Evolutionary conservation across 2,329 filamentous ascomycete species (phyloP), one percentile per base, ranked within the genome.

Genomic region (Calonectria henricotiae): DNA sequence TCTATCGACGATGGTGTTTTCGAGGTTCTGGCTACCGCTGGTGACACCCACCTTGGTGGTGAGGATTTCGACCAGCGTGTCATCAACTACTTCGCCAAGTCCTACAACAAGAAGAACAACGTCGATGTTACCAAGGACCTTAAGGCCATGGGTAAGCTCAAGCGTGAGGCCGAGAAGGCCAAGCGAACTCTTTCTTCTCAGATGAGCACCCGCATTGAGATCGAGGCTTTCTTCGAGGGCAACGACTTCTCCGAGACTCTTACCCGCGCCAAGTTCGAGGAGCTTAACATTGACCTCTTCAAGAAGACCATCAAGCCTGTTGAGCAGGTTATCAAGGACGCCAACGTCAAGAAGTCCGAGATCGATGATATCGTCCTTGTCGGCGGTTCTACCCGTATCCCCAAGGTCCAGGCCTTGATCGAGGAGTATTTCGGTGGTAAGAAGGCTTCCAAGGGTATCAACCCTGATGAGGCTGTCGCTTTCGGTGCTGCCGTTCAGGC

Each of bases 251-350:
- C 95, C 60, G 96, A 98, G 91, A 98, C 95, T 73, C 91, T 99
- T 64, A 98, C 96, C 84, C 94, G 96, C 79, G 96, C 96, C 89
- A 98, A 98, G 90, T 98, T 99, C 81, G 96, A 99, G 88, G 96
- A 98, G 87, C 91, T 98, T 80, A 98, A 98, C 93, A 95, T 95
- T 79, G 96, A 98, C 81, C 92, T 98, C 73, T 98, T 98, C 93
- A 98, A 98, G 92, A 97, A 96, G 91, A 98, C 96, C 69, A 91
- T 98, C 76, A 98, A 98, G 91, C 96, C 96, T 69, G 96, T 98
- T 77, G 95, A 98, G 88, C 95, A 98, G 90, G 96, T 98, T 77
- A 90, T 99, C 82, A 97, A 98, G 89, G 96, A 98, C 79, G 95
- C 95, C 83, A 98, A 98, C 89, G 89, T 98, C 80, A 96, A 96